Evolutionary conservation across 1,284 basidiomycete genomes (phyloP), one percentile per base, ranked within the genome.

Genomic region (Pascua guehoae): DNA sequence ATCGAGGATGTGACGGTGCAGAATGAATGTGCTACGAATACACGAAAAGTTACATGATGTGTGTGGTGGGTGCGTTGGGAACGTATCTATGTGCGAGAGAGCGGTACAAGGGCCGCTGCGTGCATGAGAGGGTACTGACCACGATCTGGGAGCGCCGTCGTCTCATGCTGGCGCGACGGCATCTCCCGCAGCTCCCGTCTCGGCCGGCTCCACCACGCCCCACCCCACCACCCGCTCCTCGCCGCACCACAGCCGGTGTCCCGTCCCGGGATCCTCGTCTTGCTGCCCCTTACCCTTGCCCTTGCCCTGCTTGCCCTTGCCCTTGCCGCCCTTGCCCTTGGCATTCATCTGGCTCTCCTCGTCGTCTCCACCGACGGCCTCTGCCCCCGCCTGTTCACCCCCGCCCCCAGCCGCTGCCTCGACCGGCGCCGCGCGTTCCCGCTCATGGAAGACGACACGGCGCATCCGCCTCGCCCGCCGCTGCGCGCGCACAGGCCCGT

Each of bases 401-500:
- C 24, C 37, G 38, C 5, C 40, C 43, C 32, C 39, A 5, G 12
- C 40, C n/a, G 14, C 46, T n/a, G n/a, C 47, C 8, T 16, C 46
- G 3, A 15, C 24, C 18, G 2, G 49, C 1, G 5, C 40, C 32
- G 14, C 39, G 8, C 14, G 51, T 48, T 71, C 71, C 2, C 64
- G 54, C 49, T 67, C 59, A 48, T 69, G 65, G 58, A 70, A 72
- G 1, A 62, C 47, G 0, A 43, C 47, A 17, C 63, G 60, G 24
- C 47, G 44, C 12, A 49, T 37, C 41, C 50, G 58, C 32, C 45
- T 62, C 32, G 48, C 52, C 16, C 69, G 47, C 32, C 64, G 56
- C 2, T 41, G 24, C 12, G 54, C 47, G 17, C 72, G 62, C 18
- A 63, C 51, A 0, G 68, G 65, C 14, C 70, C 72, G 45, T 74